phyloP scores from a whole-genome alignment of 805 yeast species.

The Zygosaccharomyces pseudorouxii region DNA sequence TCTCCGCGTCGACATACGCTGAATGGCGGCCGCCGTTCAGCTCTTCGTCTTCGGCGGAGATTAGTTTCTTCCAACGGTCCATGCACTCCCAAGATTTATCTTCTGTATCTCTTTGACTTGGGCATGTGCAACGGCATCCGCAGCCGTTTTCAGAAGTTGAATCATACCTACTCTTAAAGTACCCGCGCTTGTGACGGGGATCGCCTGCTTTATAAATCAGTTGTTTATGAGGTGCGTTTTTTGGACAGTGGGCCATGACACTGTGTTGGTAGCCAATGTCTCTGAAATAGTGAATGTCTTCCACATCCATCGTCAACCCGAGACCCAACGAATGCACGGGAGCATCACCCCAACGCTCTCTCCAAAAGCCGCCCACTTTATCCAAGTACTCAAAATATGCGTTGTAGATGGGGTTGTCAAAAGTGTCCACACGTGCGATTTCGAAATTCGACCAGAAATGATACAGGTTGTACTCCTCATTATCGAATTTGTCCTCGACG shows the following conservation, averaged over 20 bases:
- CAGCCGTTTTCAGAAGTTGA: conserved; percentile 44
- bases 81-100: conserved; percentile 50
- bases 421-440: conserved; percentile 77
- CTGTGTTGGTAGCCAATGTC: conserved; percentile 90
- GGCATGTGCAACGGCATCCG: conserved; percentile 89
- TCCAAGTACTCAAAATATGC: conserved; percentile 69
- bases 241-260: conserved; percentile 78
- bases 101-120: conserved; percentile 52
- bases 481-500: conserved; percentile 54
- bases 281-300: conserved; percentile 82
- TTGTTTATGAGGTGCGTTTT: conserved; percentile 44
- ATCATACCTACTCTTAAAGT: conserved; percentile 33
- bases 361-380: conserved; percentile 72
- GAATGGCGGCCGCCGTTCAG: conserved; percentile 6
- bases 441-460: conserved; percentile 95
- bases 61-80: conserved; percentile 43
- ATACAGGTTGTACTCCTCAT: conserved; percentile 68
- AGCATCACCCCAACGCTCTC: conserved; percentile 97
- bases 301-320: conserved; percentile 62
- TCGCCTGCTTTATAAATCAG: conserved; percentile 38
- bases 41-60: conserved; percentile 8
- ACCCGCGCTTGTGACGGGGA: conserved; percentile 20
- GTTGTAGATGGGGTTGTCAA: conserved; percentile 59
- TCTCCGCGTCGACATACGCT: conserved; percentile 7
- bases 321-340: conserved; percentile 88